Base-by-base conservation (phyloP, 768 basidiomycete species). In the Suillus clintonianus region DNA sequence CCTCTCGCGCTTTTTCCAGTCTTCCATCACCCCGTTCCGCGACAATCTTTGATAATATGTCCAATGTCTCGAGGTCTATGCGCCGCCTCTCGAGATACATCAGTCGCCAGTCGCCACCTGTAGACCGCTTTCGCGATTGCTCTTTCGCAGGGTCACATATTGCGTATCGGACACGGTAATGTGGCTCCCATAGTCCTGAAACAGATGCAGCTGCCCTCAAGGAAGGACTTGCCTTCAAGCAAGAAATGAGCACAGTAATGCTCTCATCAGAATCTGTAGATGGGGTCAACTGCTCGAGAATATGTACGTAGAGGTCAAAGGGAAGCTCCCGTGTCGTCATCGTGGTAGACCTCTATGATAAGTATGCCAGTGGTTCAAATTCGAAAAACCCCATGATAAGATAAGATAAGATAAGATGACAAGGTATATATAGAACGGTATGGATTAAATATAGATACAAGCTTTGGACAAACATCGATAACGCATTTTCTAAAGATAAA, bases 141-240 rank as follows among this genome's bases (percentile, higher is more conserved):
- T 88, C 85, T 0, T 68, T 71, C 19, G 59, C 65, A 17, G 76
- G 69, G 54, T 79, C 74, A 66, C 72, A 76, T 66, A 84, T 76
- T 5, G 72, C 75, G 70, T 86, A 89, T 13, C 85, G 82, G 36
- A 60, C 72, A 32, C 65, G 75, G 70, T 88, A 89, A 60, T 86
- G 85, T 0, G 79, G 69, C 66, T 83, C 76, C 88, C 88, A 89
- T 39, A 88, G 60, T 5, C 68, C 60, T 0, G 80, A 61, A 2
- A 78, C 27, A 15, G 73, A 76, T 3, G 83, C 83, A 6, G 82
- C 86, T 61, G 79, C 78, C 32, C 77, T 76, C n/a, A 86, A 72
- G 22, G 78, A 63, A 0, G 74, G 71, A 65, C 72, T 83, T 1
- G 75, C 69, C 60, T 62, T 71, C 34, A 81, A 74, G 70, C 80